Conservation (phyloP, 1,284 basidiomycete species). For the Malassezia obtusa region DNA sequence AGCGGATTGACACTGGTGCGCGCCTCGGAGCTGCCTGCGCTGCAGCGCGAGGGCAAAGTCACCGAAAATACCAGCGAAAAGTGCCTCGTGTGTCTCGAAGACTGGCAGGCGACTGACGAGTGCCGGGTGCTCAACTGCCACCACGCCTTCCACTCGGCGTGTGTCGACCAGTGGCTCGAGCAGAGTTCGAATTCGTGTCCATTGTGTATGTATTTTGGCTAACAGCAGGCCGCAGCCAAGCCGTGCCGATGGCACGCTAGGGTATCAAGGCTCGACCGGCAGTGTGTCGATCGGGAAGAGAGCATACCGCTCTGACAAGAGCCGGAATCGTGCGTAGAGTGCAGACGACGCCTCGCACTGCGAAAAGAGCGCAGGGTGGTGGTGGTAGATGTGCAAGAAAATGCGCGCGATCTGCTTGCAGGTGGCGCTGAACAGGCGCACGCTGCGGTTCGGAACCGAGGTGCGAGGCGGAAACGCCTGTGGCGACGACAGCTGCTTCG, state of each 20-base stretch:
- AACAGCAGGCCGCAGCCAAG: conserved; percentile 5
- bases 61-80: conserved; percentile 41
- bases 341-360: conserved; percentile 81
- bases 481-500: conserved; percentile 80
- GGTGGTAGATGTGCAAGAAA: conserved; percentile 78
- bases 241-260: neutral
- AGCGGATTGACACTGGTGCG: conserved; percentile 25
- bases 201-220: conserved; percentile 19
- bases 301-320: conserved; percentile 68
- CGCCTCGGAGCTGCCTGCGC: conserved; percentile 20
- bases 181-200: conserved; percentile 36
- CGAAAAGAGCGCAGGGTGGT: conserved; percentile 73
- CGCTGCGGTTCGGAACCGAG: conserved; percentile 59
- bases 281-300: conserved; percentile 56
- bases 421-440: conserved; percentile 76
- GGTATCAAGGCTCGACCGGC: conserved; percentile 4
- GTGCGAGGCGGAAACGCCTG: conserved; percentile 63
- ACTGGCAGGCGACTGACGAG: conserved; percentile 38
- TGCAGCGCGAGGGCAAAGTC: conserved; percentile 22
- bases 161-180: conserved; percentile 36
- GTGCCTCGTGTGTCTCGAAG: conserved; percentile 41
- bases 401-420: conserved; percentile 81
- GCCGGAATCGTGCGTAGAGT: conserved; percentile 79
- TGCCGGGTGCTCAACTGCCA: conserved; percentile 33
- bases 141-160: conserved; percentile 37